Percentiles rank a stretch among this genome's conserved stretches.
These are phyloP conservation scores for Sordariomycetes sp. DNA, from an alignment of 2,329 filamentous ascomycete species.

Conservation along the genomic window DNA sequence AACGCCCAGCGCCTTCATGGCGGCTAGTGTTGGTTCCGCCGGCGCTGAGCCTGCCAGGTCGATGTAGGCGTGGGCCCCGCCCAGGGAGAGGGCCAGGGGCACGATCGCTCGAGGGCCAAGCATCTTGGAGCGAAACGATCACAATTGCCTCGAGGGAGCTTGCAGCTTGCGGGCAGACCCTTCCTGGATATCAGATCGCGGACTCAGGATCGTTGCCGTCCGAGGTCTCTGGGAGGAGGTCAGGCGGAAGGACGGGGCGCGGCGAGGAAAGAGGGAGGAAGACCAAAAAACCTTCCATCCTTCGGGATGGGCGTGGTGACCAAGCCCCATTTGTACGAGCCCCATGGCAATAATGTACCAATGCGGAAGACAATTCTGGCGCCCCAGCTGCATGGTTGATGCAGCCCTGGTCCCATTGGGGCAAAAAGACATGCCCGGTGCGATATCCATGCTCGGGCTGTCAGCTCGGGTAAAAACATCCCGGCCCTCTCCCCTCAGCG, in stretches of 20 bases:
- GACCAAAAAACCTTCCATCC: background rate
- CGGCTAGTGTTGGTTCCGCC: background rate
- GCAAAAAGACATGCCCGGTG: background rate
- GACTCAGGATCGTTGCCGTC: background rate
- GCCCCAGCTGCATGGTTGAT: background rate
- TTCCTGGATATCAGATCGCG: background rate
- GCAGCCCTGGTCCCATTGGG: background rate
- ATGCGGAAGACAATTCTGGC: background rate
- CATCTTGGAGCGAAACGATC: background rate
- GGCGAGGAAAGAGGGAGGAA: background rate
- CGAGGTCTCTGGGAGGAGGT: background rate
- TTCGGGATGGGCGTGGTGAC: background rate
- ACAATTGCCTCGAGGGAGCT: background rate
- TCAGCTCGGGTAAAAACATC: background rate
- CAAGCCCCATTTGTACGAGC: background rate
- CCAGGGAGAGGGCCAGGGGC: conserved; percentile 1
- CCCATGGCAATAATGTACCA: background rate
- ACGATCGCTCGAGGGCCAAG: background rate
- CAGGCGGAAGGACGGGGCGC: background rate
- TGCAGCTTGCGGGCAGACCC: background rate
- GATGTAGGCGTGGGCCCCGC: background rate
- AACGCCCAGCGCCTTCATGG: background rate
- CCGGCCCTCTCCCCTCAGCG: background rate
- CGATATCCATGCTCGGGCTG: background rate
- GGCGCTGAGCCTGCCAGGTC: background rate